Evolutionary conservation across 352 stramenopile species (phyloP), one percentile per base, ranked within the genome.

Genomic region (Phytophthora pistaciae): DNA sequence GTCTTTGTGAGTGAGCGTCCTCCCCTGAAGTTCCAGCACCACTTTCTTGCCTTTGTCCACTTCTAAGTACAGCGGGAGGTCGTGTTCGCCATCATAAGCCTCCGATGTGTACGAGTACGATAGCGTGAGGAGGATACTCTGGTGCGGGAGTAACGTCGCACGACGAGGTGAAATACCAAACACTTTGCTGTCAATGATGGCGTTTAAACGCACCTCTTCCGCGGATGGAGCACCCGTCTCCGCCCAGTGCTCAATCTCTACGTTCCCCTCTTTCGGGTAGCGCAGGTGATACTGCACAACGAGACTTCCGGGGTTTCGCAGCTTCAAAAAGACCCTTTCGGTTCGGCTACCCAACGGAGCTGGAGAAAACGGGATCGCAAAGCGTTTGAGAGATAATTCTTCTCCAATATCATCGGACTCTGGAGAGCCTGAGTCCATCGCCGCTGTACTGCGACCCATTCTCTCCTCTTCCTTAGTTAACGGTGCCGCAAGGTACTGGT

Each of bases 161-260:
- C 58, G 68, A 1, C 87, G 84, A 5, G 89, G 83, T 4, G 75
- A 71, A 36, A 96, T 85, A 8, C 48, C 61, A 40, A 94, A 95
- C 5, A 95, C 71, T 56, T 92, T 85, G 61, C 84, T 90, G 65
- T 97, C 88, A 56, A 96, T 89, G 56, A 96, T 95, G 20, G 80
- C 81, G 56, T 94, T 91, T 23, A 87, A 80, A 10, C 85, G 84
- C 52, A 95, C 55, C 59, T 95, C 81, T 21, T 93, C 83, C 27
- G 82, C 82, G 7, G 91, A 97, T 16, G 94, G 94, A 25, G 94
- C 90, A 20, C 90, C 85, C 5, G 91, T 93, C 57, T 98, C 93
- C 21, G 92, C 93, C 96, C 96, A 99, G 33, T 94, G 91, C 56
- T 98, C 95, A 25, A 98, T 91, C 68, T 98, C 95, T 10, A 98